These are phyloP conservation scores for Eucalyptus pauciflora DNA, from an alignment of 345 rosid species.

Conservation along the genomic window DNA sequence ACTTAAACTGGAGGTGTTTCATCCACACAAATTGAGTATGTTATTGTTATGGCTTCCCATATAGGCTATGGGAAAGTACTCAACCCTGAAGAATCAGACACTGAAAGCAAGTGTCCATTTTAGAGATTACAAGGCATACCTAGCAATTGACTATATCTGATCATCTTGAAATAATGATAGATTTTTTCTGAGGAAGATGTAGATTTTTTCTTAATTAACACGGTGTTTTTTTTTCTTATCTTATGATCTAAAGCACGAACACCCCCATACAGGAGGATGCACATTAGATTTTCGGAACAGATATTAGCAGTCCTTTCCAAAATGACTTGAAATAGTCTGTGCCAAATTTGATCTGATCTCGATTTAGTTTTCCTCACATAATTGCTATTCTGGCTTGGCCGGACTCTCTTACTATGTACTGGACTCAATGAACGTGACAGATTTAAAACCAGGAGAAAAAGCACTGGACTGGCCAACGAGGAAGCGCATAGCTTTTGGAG, in stretches of 20 bases:
- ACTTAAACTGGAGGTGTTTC: not conserved
- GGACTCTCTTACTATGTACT: not conserved
- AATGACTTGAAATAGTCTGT: not conserved
- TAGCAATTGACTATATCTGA: not conserved
- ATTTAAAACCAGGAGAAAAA: slow-evolving; percentile 62
- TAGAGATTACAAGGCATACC: not conserved
- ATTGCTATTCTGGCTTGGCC: not conserved
- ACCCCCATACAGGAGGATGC: not conserved
- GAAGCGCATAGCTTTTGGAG: slow-evolving; percentile 65
- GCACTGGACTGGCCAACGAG: slow-evolving; percentile 79
- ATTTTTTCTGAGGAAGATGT: not conserved
- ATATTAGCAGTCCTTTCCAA: not conserved
- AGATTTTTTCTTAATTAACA: not conserved
- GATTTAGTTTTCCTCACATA: not conserved
- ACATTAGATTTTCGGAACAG: not conserved
- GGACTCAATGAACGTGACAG: slow-evolving; percentile 4
- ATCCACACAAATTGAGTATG: not conserved
- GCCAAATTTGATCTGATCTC: not conserved
- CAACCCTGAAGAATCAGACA: not conserved
- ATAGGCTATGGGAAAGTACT: not conserved
- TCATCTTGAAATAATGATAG: not conserved
- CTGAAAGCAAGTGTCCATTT: not conserved
- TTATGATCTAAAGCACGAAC: not conserved
- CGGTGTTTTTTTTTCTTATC: not conserved
- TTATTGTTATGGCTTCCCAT: too few species aligned